These are phyloP conservation scores for Plasmodium berghei DNA, from an alignment of 169 alveolate genomes.

Conservation along the genomic window DNA sequence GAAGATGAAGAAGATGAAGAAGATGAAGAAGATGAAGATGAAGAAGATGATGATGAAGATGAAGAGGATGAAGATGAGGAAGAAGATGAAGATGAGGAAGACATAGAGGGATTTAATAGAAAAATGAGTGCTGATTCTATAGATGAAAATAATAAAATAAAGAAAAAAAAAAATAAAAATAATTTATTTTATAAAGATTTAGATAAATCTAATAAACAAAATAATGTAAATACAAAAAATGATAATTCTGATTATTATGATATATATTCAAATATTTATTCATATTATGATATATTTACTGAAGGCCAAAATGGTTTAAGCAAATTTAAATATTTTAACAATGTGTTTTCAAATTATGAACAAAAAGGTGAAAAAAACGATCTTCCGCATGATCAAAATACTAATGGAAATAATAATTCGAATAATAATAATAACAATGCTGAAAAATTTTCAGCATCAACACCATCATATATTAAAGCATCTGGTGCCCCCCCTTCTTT, in stretches of 20 bases:
- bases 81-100: background rate
- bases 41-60: background rate
- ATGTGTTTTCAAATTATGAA: constrained; percentile 67
- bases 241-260: constrained; percentile 69
- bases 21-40: constrained; percentile 5
- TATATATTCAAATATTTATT: constrained; percentile 66
- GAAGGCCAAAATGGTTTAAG: constrained; percentile 68
- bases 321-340: constrained; percentile 62
- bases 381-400: background rate
- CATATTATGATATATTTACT: constrained; percentile 72
- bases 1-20: constrained; percentile 24
- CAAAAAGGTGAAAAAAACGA: constrained; percentile 42
- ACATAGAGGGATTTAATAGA: background rate
- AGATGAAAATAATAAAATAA: constrained; percentile 12
- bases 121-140: constrained; percentile 27
- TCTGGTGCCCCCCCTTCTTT: too few species aligned
- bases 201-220: constrained; percentile 28
- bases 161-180: constrained; percentile 9
- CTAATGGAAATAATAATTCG: background rate
- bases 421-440: background rate
- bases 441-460: background rate
- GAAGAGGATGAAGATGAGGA: constrained; percentile 1
- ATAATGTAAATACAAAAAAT: constrained; percentile 61
- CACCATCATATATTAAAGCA: too few species aligned
- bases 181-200: constrained; percentile 23